Evolutionary conservation across 148 eudicot species (phyloP), one percentile per base, ranked within the genome.

Genomic region (Chenopodium album): DNA sequence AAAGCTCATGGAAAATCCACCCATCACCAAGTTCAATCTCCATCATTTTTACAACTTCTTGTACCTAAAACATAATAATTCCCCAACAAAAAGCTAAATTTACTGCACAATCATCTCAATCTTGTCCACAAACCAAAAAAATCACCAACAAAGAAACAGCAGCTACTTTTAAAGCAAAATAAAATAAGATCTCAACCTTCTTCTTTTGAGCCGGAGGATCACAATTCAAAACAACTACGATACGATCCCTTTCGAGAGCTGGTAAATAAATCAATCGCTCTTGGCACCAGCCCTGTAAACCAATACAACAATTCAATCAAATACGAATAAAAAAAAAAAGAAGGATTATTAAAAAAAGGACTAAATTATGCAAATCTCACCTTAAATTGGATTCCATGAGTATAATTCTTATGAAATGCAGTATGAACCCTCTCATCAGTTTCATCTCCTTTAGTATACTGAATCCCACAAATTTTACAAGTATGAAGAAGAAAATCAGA

Each of bases 11-110:
- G 75, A 84, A 89, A 70, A 95, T 89, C 97, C 99, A 95, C 72
- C 92, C 99, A 66, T 92, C 99, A 52, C 98, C 97, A 23, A 95
- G 97, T 67, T 95, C 95, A 85, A 87, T 88, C 88, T 95, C 99
- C 98, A 95, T 91, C 89, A 91, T 87, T 75, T 90, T 89, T 69
- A 95, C 89, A 77, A 92, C 94, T 82, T 94, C 97, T 81, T 87
- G 89, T 82, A 92, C 92, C 99, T 95, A 44, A 65, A 71, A 81
- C 41, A 37, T 28, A 13, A 77, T 28, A 1, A 12, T 0, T 14
- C 32, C 76, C 11, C 28, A 54, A 10, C 31, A 17, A 29, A 19
- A 65, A 59, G 52, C 67, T 19, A 52, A 77, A 34, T 28, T 69
- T n/a, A 22, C 14, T 4, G 62, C 69, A 14, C 66, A 63, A 68